Percentiles rank a stretch among this genome's conserved stretches.
Evolutionary conservation across 23 red algal species (phyloP).

Genomic region (Gracilaria gracilis): DNA sequence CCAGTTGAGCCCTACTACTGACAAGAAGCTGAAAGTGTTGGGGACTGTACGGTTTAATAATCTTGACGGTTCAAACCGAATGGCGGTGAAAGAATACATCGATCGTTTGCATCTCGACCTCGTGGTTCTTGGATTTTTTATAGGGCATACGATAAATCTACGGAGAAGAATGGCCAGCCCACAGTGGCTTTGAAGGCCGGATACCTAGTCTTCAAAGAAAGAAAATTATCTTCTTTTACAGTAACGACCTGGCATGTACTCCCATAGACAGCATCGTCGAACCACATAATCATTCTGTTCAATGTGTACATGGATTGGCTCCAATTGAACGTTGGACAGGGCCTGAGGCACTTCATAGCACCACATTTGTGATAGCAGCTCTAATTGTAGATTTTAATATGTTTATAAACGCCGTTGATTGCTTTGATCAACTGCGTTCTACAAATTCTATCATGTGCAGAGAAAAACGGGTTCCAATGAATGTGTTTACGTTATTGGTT

Average conservation of each 20-base stretch:
- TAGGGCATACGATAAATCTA: neutral
- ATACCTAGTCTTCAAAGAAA: constrained; percentile 3
- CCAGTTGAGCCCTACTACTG: neutral
- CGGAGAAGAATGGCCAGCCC: no score
- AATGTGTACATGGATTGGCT: constrained; percentile 15
- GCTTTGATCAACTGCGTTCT: constrained; percentile 28
- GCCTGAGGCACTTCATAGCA: neutral
- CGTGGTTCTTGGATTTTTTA: neutral
- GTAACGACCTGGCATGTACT: constrained; percentile 4
- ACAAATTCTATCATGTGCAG: neutral
- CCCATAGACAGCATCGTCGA: neutral
- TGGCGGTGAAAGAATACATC: constrained; percentile 11
- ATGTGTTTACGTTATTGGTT: neutral
- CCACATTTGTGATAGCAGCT: constrained; percentile 5
- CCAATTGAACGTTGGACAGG: constrained; percentile 2
- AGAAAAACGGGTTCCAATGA: constrained; percentile 11
- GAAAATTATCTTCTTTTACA: constrained; percentile 17
- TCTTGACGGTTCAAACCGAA: neutral
- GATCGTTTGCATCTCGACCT: neutral
- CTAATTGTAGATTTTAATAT: constrained; percentile 2
- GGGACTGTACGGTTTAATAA: constrained; percentile 12
- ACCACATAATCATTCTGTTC: neutral
- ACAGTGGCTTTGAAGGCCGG: no score
- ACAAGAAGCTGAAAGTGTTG: neutral
- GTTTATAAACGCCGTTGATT: constrained; percentile 19